Percentiles rank a stretch among this genome's conserved stretches.
phyloP scores from a whole-genome alignment of 495 filamentous ascomycete genomes.

The Xylaria curta region DNA sequence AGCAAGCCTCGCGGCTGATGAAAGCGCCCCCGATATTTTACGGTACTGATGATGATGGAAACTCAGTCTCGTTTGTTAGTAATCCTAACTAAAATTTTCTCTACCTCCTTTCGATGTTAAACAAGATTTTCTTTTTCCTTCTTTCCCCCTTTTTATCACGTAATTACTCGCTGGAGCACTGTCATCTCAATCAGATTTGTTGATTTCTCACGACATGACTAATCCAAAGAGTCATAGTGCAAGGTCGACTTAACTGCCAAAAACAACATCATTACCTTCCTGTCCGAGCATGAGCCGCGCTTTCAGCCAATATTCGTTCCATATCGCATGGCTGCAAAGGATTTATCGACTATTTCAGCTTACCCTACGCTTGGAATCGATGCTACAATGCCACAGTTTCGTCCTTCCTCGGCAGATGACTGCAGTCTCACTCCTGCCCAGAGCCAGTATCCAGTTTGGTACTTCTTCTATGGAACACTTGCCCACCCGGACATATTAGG shows the following conservation, averaged over 20 bases:
- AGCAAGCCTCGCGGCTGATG: neutral
- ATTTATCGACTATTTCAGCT: neutral
- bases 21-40: neutral
- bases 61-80: neutral
- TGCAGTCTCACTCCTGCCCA: neutral
- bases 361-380: neutral
- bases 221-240: neutral
- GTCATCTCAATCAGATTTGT: too few relatives aligned
- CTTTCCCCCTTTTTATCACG: too few relatives aligned
- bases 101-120: too few relatives aligned
- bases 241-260: neutral
- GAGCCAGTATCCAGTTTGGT: neutral
- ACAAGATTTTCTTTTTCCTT: too few relatives aligned
- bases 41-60: conserved; percentile 2
- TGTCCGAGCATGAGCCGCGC: neutral
- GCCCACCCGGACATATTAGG: neutral
- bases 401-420: neutral
- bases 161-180: too few relatives aligned
- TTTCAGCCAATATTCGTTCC: neutral
- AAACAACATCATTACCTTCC: neutral
- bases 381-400: neutral
- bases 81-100: neutral
- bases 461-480: conserved; percentile 9
- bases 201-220: too few relatives aligned
- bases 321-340: neutral